A percentile compares a stretch with the other conserved stretches of the same genome.
Evolutionary conservation across 495 filamentous ascomycete species (phyloP).

Genomic region (Entonaema liquescens): DNA sequence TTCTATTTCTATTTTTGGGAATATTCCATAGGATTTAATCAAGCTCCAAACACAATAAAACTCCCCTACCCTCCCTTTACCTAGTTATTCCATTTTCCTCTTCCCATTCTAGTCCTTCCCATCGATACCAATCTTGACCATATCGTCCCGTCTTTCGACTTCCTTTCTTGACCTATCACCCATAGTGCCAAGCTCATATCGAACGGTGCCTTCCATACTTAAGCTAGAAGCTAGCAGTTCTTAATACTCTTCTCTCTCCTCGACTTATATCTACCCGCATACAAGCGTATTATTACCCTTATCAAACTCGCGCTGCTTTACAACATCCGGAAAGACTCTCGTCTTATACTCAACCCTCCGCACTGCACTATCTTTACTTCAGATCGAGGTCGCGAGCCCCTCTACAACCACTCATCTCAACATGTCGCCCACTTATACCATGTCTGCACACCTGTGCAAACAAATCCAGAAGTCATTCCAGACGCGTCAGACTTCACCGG

Average conservation of each 20-base stretch:
- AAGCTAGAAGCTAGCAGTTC: conserved; percentile 4
- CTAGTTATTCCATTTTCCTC: conserved; percentile 6
- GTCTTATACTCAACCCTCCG: not conserved
- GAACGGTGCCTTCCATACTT: conserved; percentile 3
- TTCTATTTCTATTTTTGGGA: conserved; percentile 34
- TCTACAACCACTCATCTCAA: conserved; percentile 16
- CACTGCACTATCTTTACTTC: not conserved
- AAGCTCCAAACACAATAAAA: conserved; percentile 30
- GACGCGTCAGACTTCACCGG: conserved; percentile 49
- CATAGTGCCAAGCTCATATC: conserved; percentile 12
- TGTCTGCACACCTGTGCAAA: conserved; percentile 63
- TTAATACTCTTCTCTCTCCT: conserved; percentile 1
- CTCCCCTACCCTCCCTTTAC: conserved; percentile 13
- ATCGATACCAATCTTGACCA: conserved; percentile 5
- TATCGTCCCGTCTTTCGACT: conserved; percentile 2
- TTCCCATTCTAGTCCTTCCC: conserved; percentile 20
- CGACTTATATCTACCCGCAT: conserved; percentile 1
- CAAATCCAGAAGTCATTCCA: conserved; percentile 60
- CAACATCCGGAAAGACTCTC: not conserved
- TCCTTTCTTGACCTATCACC: conserved; percentile 6
- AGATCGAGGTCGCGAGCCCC: conserved; percentile 20
- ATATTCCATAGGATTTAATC: conserved; percentile 1
- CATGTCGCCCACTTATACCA: conserved; percentile 63
- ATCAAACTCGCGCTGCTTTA: not conserved
- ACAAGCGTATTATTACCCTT: conserved; percentile 16